phyloP scores from a whole-genome alignment of 345 rosid genomes.

The Bruguiera gymnorhiza region DNA sequence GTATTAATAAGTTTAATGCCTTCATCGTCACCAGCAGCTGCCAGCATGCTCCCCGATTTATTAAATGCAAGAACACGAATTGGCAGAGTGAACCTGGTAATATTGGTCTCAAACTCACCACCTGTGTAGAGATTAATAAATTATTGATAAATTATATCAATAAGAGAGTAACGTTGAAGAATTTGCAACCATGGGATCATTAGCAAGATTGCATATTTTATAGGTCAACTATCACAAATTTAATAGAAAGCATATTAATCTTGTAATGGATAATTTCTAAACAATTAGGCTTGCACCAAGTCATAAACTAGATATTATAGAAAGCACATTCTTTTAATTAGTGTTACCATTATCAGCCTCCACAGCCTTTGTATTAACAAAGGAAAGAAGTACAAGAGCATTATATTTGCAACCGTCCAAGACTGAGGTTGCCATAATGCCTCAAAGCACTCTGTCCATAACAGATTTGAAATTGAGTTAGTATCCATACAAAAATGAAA shows the following conservation, averaged over 20 bases:
- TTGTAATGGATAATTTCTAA: not conserved
- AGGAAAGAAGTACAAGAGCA: too few species aligned
- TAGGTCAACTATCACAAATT: not conserved
- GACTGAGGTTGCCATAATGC: too few species aligned
- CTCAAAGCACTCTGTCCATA: too few species aligned
- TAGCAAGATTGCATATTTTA: not conserved
- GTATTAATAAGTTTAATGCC: conserved; percentile 92
- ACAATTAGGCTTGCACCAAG: too few species aligned
- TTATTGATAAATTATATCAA: not conserved
- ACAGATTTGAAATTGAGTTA: too few species aligned
- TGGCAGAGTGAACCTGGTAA: conserved; percentile 89
- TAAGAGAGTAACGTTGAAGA: not conserved
- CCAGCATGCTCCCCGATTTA: conserved; percentile 82
- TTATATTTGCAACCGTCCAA: too few species aligned
- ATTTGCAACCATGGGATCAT: not conserved
- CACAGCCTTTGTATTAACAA: not conserved
- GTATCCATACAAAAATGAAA: too few species aligned
- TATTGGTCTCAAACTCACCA: conserved; percentile 89
- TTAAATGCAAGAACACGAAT: conserved; percentile 82
- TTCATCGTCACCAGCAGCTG: conserved; percentile 97
- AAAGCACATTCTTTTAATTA: too few species aligned
- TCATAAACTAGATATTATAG: too few species aligned
- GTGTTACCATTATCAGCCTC: too few species aligned
- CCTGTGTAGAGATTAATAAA: conserved; percentile 35
- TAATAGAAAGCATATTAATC: too few species aligned